Percentiles rank a stretch among this genome's conserved stretches.
Evolutionary conservation across 2,329 filamentous ascomycete species (phyloP).

Genomic region (Calonectria pauciramosa): DNA sequence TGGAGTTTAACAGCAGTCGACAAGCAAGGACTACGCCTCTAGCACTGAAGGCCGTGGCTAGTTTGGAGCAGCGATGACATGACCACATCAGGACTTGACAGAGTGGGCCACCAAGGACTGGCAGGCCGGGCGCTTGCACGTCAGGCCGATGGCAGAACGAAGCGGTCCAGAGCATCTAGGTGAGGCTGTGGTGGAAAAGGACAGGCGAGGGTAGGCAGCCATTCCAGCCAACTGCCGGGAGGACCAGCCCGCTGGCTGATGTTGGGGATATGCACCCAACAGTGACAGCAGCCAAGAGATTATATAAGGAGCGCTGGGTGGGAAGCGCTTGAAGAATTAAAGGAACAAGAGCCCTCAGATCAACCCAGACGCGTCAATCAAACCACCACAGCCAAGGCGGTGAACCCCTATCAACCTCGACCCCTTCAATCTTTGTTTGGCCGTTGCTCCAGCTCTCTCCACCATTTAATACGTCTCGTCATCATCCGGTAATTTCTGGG

Average conservation of each 20-base stretch:
- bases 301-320: constrained; percentile 3
- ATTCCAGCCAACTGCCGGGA: constrained; percentile 12
- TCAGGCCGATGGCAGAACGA: constrained; percentile 34
- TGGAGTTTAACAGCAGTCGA: constrained; percentile 28
- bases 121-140: constrained; percentile 27
- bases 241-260: constrained; percentile 1
- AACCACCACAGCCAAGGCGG: constrained; percentile 29
- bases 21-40: constrained; percentile 22
- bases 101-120: constrained; percentile 36
- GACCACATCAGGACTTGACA: constrained; percentile 30
- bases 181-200: constrained; percentile 7
- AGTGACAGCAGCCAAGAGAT: not conserved
- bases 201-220: constrained; percentile 17
- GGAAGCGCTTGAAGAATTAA: constrained; percentile 5
- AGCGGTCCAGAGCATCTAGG: not conserved
- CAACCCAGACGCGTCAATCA: constrained; percentile 33
- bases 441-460: constrained; percentile 34
- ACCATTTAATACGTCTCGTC: constrained; percentile 37
- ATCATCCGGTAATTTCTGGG: constrained; percentile 34
- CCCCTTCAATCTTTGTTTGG: constrained; percentile 37
- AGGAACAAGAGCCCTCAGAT: constrained; percentile 1
- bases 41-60: not conserved
- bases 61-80: constrained; percentile 17
- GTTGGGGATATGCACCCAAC: not conserved
- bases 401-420: constrained; percentile 20